phyloP scores from a whole-genome alignment of 2,329 filamentous ascomycete species.

The Venturia effusa region DNA sequence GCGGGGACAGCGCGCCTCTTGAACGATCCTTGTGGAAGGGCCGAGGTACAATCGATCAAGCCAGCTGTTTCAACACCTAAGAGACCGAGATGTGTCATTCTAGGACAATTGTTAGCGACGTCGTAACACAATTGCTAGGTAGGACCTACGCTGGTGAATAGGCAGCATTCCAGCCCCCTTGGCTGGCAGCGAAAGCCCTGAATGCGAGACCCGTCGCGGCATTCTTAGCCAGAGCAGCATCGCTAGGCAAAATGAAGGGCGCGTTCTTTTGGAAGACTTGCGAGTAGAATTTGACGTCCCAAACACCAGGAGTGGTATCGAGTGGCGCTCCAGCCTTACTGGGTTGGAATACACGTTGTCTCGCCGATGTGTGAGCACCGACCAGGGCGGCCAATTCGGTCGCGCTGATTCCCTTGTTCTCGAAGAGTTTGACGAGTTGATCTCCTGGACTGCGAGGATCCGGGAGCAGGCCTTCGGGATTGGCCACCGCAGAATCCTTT shows the following conservation, averaged over 20 bases:
- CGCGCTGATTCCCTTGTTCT: slow-evolving; percentile 39
- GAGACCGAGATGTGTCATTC: slow-evolving; percentile 8
- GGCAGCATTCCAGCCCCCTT: slow-evolving; percentile 25
- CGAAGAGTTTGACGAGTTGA: slow-evolving; percentile 36
- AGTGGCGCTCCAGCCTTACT: slow-evolving; percentile 14
- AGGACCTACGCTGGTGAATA: slow-evolving; percentile 14
- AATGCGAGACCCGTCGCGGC: slow-evolving; percentile 21
- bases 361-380: slow-evolving; percentile 42
- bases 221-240: slow-evolving; percentile 20
- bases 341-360: slow-evolving; percentile 36
- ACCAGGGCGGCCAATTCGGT: slow-evolving; percentile 43
- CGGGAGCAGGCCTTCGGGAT: slow-evolving; percentile 16
- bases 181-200: slow-evolving; percentile 23
- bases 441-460: slow-evolving; percentile 29
- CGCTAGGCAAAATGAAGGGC: slow-evolving; percentile 21
- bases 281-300: slow-evolving; percentile 16
- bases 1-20: neutral
- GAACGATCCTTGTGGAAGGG: neutral
- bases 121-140: too few relatives aligned
- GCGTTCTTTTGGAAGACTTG: slow-evolving; percentile 19
- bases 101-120: neutral
- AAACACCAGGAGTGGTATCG: slow-evolving; percentile 13
- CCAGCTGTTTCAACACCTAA: slow-evolving; percentile 1
- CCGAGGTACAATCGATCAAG: slow-evolving; percentile 5
- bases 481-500: slow-evolving; percentile 4